Evolutionary conservation across 2,329 filamentous ascomycete species (phyloP).

Genomic region (Verticillium tricorpus): DNA sequence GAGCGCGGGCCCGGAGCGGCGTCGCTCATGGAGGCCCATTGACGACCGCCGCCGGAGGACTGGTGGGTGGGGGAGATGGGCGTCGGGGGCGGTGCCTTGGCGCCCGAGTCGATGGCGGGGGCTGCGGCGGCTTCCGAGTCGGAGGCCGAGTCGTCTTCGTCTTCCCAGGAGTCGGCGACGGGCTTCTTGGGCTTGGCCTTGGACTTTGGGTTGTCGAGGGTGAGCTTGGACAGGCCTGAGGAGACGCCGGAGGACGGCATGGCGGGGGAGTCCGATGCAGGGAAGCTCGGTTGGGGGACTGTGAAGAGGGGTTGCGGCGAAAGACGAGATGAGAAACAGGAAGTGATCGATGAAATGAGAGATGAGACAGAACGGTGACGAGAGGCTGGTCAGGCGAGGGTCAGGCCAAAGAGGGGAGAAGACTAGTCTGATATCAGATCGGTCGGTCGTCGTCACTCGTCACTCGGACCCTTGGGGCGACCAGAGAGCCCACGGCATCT

Average conservation of each 20-base stretch:
- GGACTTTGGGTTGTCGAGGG: slow-evolving; percentile 17
- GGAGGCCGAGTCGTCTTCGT: slow-evolving; percentile 41
- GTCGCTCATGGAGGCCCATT: slow-evolving; percentile 10
- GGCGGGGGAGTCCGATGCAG: neutral
- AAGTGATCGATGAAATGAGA: neutral
- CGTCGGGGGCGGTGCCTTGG: slow-evolving; percentile 60
- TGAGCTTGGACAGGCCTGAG: slow-evolving; percentile 25
- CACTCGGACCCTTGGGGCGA: neutral
- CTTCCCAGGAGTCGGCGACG: slow-evolving; percentile 42
- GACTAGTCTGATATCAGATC: neutral
- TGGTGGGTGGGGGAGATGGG: slow-evolving; percentile 51
- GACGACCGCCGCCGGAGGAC: slow-evolving; percentile 1
- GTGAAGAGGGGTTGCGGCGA: neutral
- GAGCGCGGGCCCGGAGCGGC: slow-evolving; percentile 9
- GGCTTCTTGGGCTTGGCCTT: slow-evolving; percentile 20
- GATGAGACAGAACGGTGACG: neutral
- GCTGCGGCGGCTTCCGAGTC: slow-evolving; percentile 19
- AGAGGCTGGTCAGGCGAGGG: neutral
- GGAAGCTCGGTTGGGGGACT: neutral
- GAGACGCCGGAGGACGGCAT: slow-evolving; percentile 18
- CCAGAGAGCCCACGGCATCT: neutral
- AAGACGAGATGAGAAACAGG: neutral
- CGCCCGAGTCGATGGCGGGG: slow-evolving; percentile 18
- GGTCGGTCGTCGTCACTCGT: neutral
- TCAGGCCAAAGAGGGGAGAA: neutral